Percentiles rank a stretch among this genome's conserved stretches.
These are phyloP conservation scores for Voacanga thouarsii DNA, from an alignment of 257 asterid species.

Conservation along the genomic window DNA sequence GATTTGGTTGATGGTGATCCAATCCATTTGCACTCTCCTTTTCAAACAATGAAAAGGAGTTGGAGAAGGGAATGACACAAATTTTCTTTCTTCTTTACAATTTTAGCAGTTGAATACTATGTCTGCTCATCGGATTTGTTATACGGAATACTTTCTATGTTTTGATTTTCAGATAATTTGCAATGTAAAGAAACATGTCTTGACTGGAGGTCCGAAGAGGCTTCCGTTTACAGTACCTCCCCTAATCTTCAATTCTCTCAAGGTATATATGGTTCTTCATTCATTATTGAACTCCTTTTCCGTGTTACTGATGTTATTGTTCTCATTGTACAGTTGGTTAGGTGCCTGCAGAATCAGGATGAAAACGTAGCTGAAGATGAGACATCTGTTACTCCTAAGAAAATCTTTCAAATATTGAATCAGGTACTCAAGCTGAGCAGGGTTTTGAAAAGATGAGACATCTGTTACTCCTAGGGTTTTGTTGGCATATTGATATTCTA, in stretches of 20 bases:
- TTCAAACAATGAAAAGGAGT: neutral
- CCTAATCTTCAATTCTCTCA: conserved; percentile 72
- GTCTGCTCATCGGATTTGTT: conserved; percentile 5
- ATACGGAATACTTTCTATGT: conserved; percentile 17
- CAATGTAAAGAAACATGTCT: conserved; percentile 79
- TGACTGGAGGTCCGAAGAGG: conserved; percentile 87
- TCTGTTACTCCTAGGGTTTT: no score
- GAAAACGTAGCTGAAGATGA: conserved; percentile 65
- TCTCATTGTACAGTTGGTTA: conserved; percentile 60
- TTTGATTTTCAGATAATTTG: conserved; percentile 63
- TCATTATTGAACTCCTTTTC: conserved; percentile 1
- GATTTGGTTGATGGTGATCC: neutral
- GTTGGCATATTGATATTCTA: neutral
- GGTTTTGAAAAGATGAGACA: neutral
- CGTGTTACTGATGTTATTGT: conserved; percentile 4
- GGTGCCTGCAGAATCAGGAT: conserved; percentile 68
- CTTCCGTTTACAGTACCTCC: conserved; percentile 91
- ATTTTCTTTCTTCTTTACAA: neutral
- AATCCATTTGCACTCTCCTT: neutral
- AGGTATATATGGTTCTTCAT: conserved; percentile 43
- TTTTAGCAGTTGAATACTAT: neutral
- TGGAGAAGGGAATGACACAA: neutral
- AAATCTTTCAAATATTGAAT: conserved; percentile 74
- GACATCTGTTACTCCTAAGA: conserved; percentile 68
- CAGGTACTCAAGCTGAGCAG: conserved; percentile 46